Conservation (phyloP, 2,329 filamentous ascomycete genomes). For the Aspergillus sp. region DNA sequence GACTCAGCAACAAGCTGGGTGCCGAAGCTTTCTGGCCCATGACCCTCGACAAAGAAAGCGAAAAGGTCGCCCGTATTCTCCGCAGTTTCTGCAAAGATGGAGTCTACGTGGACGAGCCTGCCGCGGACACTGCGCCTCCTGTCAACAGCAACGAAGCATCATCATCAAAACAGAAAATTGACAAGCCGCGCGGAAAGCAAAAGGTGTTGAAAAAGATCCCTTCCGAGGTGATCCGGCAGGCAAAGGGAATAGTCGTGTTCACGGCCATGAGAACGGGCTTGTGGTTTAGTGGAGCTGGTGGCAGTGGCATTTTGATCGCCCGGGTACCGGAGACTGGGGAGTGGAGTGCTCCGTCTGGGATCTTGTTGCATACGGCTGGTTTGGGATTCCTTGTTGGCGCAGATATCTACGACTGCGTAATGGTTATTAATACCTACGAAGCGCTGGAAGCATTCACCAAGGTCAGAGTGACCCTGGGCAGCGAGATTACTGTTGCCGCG, state of each 20-base stretch:
- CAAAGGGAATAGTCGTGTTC: conserved; percentile 86
- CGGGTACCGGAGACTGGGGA: conserved; percentile 74
- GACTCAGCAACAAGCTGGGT: conserved; percentile 76
- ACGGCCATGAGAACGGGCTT: conserved; percentile 91
- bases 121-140: conserved; percentile 32
- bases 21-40: conserved; percentile 82
- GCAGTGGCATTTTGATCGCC: conserved; percentile 83
- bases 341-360: conserved; percentile 88
- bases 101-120: conserved; percentile 64
- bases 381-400: conserved; percentile 86
- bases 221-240: conserved; percentile 78
- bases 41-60: conserved; percentile 81
- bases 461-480: conserved; percentile 74
- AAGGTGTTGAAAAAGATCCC: conserved; percentile 79
- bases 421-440: conserved; percentile 86
- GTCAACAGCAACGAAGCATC: conserved; percentile 15
- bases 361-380: conserved; percentile 83
- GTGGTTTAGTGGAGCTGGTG: conserved; percentile 89
- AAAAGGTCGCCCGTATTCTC: conserved; percentile 85
- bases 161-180: conserved; percentile 41
- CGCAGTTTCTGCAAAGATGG: conserved; percentile 85
- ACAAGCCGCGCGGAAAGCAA: conserved; percentile 61
- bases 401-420: conserved; percentile 91
- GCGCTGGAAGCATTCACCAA: conserved; percentile 82
- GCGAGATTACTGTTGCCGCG: conserved; percentile 72